phyloP scores from a whole-genome alignment of 2,329 filamentous ascomycete genomes.

The Microdochium bolleyi region DNA sequence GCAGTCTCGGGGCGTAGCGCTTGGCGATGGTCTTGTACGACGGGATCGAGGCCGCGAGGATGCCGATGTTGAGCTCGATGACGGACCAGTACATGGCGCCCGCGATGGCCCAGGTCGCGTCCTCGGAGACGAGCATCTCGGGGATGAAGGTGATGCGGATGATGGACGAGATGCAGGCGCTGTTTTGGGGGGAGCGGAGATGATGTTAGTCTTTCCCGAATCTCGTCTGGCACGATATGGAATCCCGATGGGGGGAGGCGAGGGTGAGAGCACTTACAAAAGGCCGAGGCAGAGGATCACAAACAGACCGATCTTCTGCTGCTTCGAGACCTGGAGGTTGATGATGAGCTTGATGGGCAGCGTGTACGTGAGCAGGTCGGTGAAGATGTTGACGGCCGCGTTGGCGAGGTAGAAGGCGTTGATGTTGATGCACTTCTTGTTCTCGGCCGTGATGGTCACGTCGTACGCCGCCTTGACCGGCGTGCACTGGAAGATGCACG shows the following conservation, averaged over 20 bases:
- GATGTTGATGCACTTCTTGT: slow-evolving; percentile 32
- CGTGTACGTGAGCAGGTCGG: slow-evolving; percentile 34
- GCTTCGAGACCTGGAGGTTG: slow-evolving; percentile 31
- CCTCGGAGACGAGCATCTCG: slow-evolving; percentile 25
- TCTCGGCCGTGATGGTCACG: slow-evolving; percentile 1
- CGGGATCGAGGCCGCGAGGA: slow-evolving; percentile 25
- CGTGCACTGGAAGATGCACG: slow-evolving; percentile 1
- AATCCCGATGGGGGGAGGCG: neutral
- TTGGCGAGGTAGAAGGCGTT: slow-evolving; percentile 38
- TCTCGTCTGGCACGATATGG: too few relatives aligned
- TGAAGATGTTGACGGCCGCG: slow-evolving; percentile 36
- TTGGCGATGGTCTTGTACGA: slow-evolving; percentile 22
- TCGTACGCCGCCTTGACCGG: neutral
- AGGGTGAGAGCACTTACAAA: slow-evolving; percentile 17
- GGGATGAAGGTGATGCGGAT: slow-evolving; percentile 36
- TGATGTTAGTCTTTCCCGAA: neutral
- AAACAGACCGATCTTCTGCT: slow-evolving; percentile 26
- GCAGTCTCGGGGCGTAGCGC: slow-evolving; percentile 19
- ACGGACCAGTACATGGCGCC: slow-evolving; percentile 31
- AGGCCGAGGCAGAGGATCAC: slow-evolving; percentile 33
- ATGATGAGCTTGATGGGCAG: slow-evolving; percentile 34
- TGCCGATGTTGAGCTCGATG: slow-evolving; percentile 25
- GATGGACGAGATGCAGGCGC: slow-evolving; percentile 35
- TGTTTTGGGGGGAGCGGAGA: slow-evolving; percentile 6
- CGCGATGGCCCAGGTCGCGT: slow-evolving; percentile 24